Evolutionary conservation across 176 grass and related monocot genomes (phyloP), one percentile per base, ranked within the genome.

Genomic region (Aegilops bicornis): DNA sequence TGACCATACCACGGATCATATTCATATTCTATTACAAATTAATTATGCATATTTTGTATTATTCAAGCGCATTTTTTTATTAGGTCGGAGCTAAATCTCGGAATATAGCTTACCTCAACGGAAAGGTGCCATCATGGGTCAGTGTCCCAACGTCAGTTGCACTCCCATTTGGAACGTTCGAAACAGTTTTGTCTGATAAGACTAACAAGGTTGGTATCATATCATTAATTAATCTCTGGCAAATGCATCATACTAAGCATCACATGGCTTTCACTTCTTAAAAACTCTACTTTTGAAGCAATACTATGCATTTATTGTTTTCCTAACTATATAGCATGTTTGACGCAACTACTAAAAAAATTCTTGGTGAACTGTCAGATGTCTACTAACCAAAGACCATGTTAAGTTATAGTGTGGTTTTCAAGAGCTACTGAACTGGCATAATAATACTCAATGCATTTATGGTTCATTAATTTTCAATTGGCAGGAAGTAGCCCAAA

Each of bases 21-120:
- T 61, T 85, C 31, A 74, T 74, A 30, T 64, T 52, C 45, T 89
- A 8, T 47, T 63, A 16, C 13, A 74, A 27, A 47, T 17, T 3
- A 39, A 74, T 25, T 15, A 47, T 75, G 72, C 72, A 16, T 59
- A 4, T 48, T 84, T 71, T 16, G 20, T 40, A 62, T 86, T 64
- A 52, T 63, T 82, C 19, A 62, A 19, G 42, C 52, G 33, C n/a
- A 47, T 4, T 58, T 33, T 81, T 89, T 87, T 87, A 36, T 43
- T 79, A 98, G 96, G 96, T 98, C 84, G 96, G 96, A 24, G 96
- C 96, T 79, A 98, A 98, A 86, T 98, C 96, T 69, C 77, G 89
- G 31, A 98, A 98, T 81, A 89, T 98, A 87, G 87, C 93, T 69
- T 95, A 90, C 88, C 89, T 98, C 36, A 95, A 98, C 86, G 96